Base-by-base conservation (phyloP, 805 yeast species). In the Schwanniomyces polymorphus region DNA sequence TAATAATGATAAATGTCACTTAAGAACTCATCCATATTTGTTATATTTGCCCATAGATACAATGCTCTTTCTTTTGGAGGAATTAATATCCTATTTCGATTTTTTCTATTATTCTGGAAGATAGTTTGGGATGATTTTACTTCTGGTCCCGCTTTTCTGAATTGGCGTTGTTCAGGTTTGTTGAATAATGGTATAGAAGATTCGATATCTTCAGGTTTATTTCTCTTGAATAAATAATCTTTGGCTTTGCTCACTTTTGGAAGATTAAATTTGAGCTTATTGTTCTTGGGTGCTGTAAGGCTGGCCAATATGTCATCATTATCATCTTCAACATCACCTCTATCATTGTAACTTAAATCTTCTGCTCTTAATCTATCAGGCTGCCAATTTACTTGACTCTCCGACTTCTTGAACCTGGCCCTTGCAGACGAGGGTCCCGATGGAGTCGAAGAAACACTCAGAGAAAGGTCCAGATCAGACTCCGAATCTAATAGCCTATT, bases 1-100 rank as follows among this genome's bases (percentile, higher is more conserved):
- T 88, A 94, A 61, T 91, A 94, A 43, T 78, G 76, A 65, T 94
- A 94, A 9, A 91, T 80, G 55, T 92, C 96, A 44, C 82, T 82
- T 16, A 94, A 72, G 57, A 92, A 94, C 40, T 82, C 79, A 68
- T 94, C 99, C 63, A 94, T 76, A 64, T 94, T 94, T 55, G 88
- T 89, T 21, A 94, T 89, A 59, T 94, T 94, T 1, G 98, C 96
- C 98, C 99, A 94, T 50, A 89, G 78, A 90, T 97, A 94, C 14
- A 88, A 71, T 0, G 98, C 96, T 42, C 90, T 72, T 60, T 91
- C 97, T 41, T 64, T 66, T 4, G 77, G 77, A 12, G 78, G 76
- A 18, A 74, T 71, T 5, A 65, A 48, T 41, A 60, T 55, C 21
- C 46, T 48, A 17, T 48, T 45, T n/a, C 53, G 18, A 41, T 48